Conservation (phyloP, 2,329 filamentous ascomycete genomes). For the Fusarium sp. region DNA sequence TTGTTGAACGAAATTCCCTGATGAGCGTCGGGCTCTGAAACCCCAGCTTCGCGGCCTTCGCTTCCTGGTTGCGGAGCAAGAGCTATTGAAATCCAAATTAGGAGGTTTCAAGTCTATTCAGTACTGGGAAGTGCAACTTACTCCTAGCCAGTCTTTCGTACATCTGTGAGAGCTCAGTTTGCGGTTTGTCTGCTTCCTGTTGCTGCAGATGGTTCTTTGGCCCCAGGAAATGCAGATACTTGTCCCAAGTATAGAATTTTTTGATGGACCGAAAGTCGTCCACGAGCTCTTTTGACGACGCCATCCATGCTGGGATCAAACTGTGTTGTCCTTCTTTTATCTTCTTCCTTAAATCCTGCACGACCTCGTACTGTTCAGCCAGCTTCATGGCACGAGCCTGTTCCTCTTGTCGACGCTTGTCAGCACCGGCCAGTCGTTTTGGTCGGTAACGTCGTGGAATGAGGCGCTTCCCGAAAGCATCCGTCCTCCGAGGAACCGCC, state of each 20-base stretch:
- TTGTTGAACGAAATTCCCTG: slow-evolving; percentile 83
- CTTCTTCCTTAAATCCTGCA: slow-evolving; percentile 58
- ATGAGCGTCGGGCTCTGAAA: slow-evolving; percentile 63
- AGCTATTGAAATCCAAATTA: slow-evolving; percentile 47
- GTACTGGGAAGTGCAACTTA: slow-evolving; percentile 52
- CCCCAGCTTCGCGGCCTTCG: slow-evolving; percentile 43
- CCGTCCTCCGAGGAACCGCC: slow-evolving; percentile 21
- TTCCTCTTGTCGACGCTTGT: slow-evolving; percentile 61
- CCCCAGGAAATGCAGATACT: slow-evolving; percentile 71
- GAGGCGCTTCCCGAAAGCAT: slow-evolving; percentile 40
- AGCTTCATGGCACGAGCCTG: slow-evolving; percentile 57
- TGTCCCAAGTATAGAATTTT: slow-evolving; percentile 76
- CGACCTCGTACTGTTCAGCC: slow-evolving; percentile 59
- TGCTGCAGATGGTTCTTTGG: slow-evolving; percentile 46
- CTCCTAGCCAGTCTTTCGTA: slow-evolving; percentile 68
- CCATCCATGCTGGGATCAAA: slow-evolving; percentile 68
- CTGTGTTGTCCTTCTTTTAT: slow-evolving; percentile 59
- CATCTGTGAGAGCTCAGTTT: slow-evolving; percentile 65
- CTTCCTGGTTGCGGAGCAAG: slow-evolving; percentile 52
- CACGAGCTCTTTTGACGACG: slow-evolving; percentile 69
- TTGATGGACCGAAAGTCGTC: slow-evolving; percentile 74
- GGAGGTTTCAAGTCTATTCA: neutral
- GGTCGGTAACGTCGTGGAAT: slow-evolving; percentile 61
- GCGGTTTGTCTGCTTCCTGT: slow-evolving; percentile 47
- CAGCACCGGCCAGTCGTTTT: slow-evolving; percentile 60